A percentile compares a stretch with the other conserved stretches of the same genome.
Conservation (phyloP, 345 rosid genomes). For the Hevea brasiliensis region DNA sequence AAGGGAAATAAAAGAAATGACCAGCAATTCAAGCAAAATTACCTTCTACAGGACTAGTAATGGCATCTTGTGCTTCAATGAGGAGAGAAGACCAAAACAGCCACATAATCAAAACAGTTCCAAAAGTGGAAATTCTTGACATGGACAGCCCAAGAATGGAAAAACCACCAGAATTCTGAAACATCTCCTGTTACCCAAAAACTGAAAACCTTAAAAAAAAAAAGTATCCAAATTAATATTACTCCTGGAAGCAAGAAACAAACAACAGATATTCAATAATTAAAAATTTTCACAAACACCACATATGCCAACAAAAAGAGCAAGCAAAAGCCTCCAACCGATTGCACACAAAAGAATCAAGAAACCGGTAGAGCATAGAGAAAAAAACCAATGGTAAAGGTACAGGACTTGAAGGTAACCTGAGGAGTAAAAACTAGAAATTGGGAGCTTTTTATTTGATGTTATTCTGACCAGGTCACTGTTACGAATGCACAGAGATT, state of each 20-base stretch:
- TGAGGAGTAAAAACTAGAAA: too few species aligned
- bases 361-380: neutral
- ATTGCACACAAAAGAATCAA: neutral
- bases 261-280: neutral
- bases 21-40: neutral
- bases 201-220: neutral
- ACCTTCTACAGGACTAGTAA: constrained; percentile 80
- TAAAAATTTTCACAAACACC: neutral
- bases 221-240: neutral
- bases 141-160: constrained; percentile 17
- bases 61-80: constrained; percentile 41
- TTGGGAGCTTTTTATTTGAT: neutral
- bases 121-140: constrained; percentile 26
- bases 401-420: neutral
- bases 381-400: neutral
- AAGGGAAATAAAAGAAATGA: neutral
- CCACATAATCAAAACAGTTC: constrained; percentile 35
- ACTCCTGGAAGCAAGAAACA: constrained; percentile 11
- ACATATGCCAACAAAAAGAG: neutral
- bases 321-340: neutral
- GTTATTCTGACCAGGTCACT: neutral
- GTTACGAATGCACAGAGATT: neutral
- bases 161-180: constrained; percentile 21
- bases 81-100: constrained; percentile 41
- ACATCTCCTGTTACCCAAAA: constrained; percentile 17